phyloP scores from a whole-genome alignment of 2,329 filamentous ascomycete species.

The Dissoconium aciculare region DNA sequence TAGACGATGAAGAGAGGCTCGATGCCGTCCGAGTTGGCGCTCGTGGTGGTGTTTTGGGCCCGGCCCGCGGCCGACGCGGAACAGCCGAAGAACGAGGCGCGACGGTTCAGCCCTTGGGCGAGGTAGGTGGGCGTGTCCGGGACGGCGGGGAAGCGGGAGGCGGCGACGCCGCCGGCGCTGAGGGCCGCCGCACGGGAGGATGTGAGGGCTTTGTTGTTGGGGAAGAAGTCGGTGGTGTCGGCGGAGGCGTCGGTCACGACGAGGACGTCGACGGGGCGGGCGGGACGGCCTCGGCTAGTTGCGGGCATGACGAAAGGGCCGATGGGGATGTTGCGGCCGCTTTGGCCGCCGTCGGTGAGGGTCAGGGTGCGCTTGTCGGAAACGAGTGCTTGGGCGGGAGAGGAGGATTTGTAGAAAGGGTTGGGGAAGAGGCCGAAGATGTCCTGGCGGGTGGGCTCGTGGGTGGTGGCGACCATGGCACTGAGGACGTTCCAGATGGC shows the following conservation, averaged over 20 bases:
- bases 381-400: constrained; percentile 27
- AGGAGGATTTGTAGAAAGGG: constrained; percentile 40
- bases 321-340: constrained; percentile 38
- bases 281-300: background rate
- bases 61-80: too few species aligned
- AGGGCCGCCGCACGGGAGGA: constrained; percentile 39
- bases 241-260: constrained; percentile 51
- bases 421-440: constrained; percentile 45
- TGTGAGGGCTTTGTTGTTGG: constrained; percentile 46
- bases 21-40: constrained; percentile 4
- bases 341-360: constrained; percentile 38
- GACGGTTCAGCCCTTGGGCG: constrained; percentile 43
- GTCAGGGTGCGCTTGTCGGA: constrained; percentile 26
- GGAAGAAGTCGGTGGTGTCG: constrained; percentile 44
- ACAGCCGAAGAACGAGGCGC: constrained; percentile 51
- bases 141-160: constrained; percentile 41
- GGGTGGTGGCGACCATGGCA: constrained; percentile 19
- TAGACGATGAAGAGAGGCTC: constrained; percentile 28
- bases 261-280: constrained; percentile 44
- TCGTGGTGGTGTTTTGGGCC: constrained; percentile 22
- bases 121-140: constrained; percentile 43
- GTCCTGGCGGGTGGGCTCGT: constrained; percentile 19
- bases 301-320: constrained; percentile 37
- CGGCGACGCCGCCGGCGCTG: constrained; percentile 29
- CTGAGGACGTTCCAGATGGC: constrained; percentile 15